Conservation (phyloP, 2,329 filamentous ascomycete species). For the Chaetomium olivaceum region DNA sequence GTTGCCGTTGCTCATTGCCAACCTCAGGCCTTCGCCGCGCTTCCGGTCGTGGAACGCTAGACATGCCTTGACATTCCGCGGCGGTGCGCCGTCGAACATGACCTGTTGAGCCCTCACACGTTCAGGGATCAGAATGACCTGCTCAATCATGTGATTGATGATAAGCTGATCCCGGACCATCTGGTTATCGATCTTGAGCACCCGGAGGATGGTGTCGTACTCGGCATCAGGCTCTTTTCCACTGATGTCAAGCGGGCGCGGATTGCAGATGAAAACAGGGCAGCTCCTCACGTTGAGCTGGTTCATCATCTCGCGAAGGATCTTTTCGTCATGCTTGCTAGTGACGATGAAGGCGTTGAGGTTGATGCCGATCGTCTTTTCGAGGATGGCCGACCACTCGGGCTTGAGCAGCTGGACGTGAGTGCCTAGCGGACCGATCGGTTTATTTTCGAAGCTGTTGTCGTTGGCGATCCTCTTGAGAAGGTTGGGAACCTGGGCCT, state of each 20-base stretch:
- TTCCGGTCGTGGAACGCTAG: constrained; percentile 66
- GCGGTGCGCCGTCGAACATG: constrained; percentile 64
- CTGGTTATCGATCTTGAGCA: constrained; percentile 79
- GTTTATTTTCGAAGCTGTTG: constrained; percentile 65
- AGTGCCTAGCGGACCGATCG: constrained; percentile 80
- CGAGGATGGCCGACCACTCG: constrained; percentile 80
- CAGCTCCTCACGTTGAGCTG: constrained; percentile 49
- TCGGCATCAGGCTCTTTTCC: constrained; percentile 71
- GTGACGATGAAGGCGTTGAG: constrained; percentile 81
- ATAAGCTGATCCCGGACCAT: constrained; percentile 79
- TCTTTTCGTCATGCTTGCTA: constrained; percentile 71
- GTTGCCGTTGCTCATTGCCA: constrained; percentile 49
- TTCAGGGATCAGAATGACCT: constrained; percentile 73
- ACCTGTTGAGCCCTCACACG: constrained; percentile 66
- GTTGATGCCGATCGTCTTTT: constrained; percentile 68
- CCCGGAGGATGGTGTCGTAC: constrained; percentile 76
- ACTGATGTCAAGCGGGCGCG: constrained; percentile 56
- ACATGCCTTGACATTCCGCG: constrained; percentile 71
- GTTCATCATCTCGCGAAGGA: constrained; percentile 66
- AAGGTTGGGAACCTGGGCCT: constrained; percentile 61
- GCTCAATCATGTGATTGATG: constrained; percentile 80
- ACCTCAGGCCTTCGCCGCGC: constrained; percentile 60
- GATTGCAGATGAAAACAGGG: constrained; percentile 65
- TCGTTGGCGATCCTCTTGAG: constrained; percentile 69
- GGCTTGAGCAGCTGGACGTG: constrained; percentile 76